Conservation (phyloP, 2,329 filamentous ascomycete genomes). For the Monosporascus sp. region DNA sequence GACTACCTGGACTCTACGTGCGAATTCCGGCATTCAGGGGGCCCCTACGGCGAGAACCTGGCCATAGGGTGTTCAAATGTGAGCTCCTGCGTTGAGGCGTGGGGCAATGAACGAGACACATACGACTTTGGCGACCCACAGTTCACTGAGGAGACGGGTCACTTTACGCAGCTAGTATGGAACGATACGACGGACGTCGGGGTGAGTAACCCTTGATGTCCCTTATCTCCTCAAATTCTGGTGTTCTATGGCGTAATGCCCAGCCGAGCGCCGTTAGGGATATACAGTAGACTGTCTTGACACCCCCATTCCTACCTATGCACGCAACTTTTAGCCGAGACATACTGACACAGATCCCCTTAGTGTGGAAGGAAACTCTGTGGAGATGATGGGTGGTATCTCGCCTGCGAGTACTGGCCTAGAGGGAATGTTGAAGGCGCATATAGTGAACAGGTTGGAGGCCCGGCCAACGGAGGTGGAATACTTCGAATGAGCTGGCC, state of each 20-base stretch:
- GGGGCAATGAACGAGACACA: slow-evolving; percentile 54
- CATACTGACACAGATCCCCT: not conserved
- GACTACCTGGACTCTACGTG: slow-evolving; percentile 42
- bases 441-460: slow-evolving; percentile 42
- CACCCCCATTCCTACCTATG: too few species aligned
- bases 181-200: slow-evolving; percentile 55
- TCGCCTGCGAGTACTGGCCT: slow-evolving; percentile 68
- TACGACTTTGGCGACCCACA: slow-evolving; percentile 56
- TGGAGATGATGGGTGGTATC: slow-evolving; percentile 48
- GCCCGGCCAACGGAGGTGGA: slow-evolving; percentile 3
- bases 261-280: too few species aligned
- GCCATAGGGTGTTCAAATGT: slow-evolving; percentile 61
- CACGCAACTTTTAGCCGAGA: too few species aligned
- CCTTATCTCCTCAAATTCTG: too few species aligned
- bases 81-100: slow-evolving; percentile 55
- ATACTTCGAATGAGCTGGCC: not conserved
- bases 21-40: slow-evolving; percentile 51
- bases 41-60: slow-evolving; percentile 70
- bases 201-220: not conserved
- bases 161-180: slow-evolving; percentile 74
- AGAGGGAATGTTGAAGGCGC: slow-evolving; percentile 56
- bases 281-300: too few species aligned
- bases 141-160: slow-evolving; percentile 57
- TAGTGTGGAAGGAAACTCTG: slow-evolving; percentile 42
- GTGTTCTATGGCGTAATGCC: too few species aligned